These are phyloP conservation scores for Ogataea haglerorum DNA, from an alignment of 805 yeast species.

Conservation along the genomic window DNA sequence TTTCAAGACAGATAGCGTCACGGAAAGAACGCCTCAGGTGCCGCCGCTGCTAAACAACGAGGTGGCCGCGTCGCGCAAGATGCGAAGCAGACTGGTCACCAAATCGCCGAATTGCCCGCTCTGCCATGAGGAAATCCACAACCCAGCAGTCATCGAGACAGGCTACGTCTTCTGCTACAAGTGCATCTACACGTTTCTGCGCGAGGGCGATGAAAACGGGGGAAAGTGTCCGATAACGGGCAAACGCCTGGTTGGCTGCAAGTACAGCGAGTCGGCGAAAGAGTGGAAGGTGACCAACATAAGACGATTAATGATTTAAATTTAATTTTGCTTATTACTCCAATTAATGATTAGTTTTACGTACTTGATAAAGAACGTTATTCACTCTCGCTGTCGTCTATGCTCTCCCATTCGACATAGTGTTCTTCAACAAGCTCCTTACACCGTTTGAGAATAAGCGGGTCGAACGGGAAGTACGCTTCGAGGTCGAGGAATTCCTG, in stretches of 20 bases:
- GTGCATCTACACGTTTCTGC: slow-evolving; percentile 68
- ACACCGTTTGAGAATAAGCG: slow-evolving; percentile 66
- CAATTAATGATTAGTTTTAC: no score
- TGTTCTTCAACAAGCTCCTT: slow-evolving; percentile 50
- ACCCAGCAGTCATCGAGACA: slow-evolving; percentile 87
- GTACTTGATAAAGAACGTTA: not conserved
- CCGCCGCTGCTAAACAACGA: slow-evolving; percentile 29
- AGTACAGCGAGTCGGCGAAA: slow-evolving; percentile 51
- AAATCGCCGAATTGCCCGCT: slow-evolving; percentile 55
- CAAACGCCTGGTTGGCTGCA: slow-evolving; percentile 65
- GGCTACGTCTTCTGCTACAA: slow-evolving; percentile 89
- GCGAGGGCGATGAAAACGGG: slow-evolving; percentile 47
- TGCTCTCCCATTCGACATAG: slow-evolving; percentile 83
- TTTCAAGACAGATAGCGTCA: slow-evolving; percentile 43
- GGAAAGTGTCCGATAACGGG: slow-evolving; percentile 87
- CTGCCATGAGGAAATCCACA: slow-evolving; percentile 60
- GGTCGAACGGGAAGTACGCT: slow-evolving; percentile 97
- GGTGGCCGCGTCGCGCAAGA: slow-evolving; percentile 8
- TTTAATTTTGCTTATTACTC: no score
- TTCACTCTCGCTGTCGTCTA: slow-evolving; percentile 45
- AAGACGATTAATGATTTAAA: slow-evolving; percentile 63
- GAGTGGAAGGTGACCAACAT: slow-evolving; percentile 76
- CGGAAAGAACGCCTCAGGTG: slow-evolving; percentile 23
- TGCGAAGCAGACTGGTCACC: slow-evolving; percentile 22
- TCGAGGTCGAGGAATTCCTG: slow-evolving; percentile 87